Evolutionary conservation across 805 yeast genomes (phyloP).

Genomic region (Cyberlindnera veronae): DNA sequence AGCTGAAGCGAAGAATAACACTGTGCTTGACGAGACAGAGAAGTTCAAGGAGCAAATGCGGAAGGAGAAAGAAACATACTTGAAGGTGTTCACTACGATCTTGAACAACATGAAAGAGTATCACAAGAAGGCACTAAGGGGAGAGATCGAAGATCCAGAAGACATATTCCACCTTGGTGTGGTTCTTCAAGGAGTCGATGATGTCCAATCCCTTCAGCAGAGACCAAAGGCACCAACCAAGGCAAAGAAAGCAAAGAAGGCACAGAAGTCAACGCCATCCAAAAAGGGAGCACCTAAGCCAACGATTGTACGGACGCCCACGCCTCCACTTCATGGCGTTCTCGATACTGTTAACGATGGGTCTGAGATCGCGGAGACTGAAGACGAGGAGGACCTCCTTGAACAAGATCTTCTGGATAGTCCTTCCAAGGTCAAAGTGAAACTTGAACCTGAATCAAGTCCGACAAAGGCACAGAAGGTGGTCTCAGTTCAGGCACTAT

Average conservation of each 20-base stretch:
- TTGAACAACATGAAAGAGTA: constrained; percentile 23
- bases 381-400: too few relatives aligned
- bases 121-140: constrained; percentile 14
- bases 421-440: not conserved
- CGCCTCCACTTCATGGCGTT: too few relatives aligned
- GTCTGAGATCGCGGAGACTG: too few relatives aligned
- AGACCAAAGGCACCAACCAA: too few relatives aligned
- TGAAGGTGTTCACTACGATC: constrained; percentile 20
- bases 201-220: too few relatives aligned
- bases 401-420: not conserved
- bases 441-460: not conserved
- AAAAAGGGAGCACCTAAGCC: not conserved
- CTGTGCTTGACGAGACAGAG: constrained; percentile 10
- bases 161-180: constrained; percentile 19
- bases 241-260: not conserved
- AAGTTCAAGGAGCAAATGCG: constrained; percentile 8
- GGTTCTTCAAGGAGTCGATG: not conserved
- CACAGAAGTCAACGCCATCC: not conserved
- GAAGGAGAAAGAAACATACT: constrained; percentile 12
- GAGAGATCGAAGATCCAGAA: constrained; percentile 18
- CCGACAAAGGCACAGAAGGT: not conserved
- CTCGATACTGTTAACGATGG: too few relatives aligned
- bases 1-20: not conserved
- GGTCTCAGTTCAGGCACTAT: not conserved
- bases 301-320: too few relatives aligned